Conservation (phyloP, 2,329 filamentous ascomycete genomes). For the Penicillium glabrum region DNA sequence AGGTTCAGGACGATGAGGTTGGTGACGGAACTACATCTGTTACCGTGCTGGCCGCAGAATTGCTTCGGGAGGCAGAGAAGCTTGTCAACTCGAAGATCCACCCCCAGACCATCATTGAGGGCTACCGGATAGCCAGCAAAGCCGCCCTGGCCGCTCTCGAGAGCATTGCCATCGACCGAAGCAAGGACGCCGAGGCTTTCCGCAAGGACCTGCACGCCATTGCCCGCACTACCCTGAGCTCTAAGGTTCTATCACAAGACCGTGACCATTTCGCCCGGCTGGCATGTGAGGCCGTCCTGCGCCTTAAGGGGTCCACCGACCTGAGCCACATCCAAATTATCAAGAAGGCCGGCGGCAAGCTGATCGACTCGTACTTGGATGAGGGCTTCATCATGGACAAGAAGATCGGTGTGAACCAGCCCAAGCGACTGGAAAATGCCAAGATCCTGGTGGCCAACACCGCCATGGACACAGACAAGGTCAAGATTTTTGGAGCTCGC, state of each 20-base stretch:
- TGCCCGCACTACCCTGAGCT: slow-evolving; percentile 92
- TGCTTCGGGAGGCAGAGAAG: slow-evolving; percentile 94
- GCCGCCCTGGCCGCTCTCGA: slow-evolving; percentile 84
- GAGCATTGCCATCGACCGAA: slow-evolving; percentile 84
- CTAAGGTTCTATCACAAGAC: slow-evolving; percentile 94
- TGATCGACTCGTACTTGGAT: slow-evolving; percentile 95
- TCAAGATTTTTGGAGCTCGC: slow-evolving; percentile 97
- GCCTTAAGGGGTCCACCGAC: slow-evolving; percentile 86
- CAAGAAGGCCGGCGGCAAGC: slow-evolving; percentile 97
- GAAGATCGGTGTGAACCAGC: slow-evolving; percentile 98
- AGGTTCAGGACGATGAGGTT: slow-evolving; percentile 98
- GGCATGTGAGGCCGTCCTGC: slow-evolving; percentile 85
- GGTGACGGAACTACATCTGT: slow-evolving; percentile 99
- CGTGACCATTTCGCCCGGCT: slow-evolving; percentile 86
- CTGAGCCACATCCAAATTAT: slow-evolving; percentile 98
- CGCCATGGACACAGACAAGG: slow-evolving; percentile 99
- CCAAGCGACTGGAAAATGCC: slow-evolving; percentile 93
- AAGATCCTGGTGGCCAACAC: slow-evolving; percentile 99
- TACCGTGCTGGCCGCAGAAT: slow-evolving; percentile 88
- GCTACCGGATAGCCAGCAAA: slow-evolving; percentile 92
- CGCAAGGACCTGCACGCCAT: slow-evolving; percentile 86
- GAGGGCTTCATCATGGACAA: slow-evolving; percentile 99
- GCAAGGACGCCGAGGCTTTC: slow-evolving; percentile 78
- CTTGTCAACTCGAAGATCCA: slow-evolving; percentile 98
- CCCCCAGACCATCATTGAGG: slow-evolving; percentile 98